A percentile compares a stretch with the other conserved stretches of the same genome.
Conservation (phyloP, 2,329 filamentous ascomycete genomes). For the Talaromyces atroroseus region DNA sequence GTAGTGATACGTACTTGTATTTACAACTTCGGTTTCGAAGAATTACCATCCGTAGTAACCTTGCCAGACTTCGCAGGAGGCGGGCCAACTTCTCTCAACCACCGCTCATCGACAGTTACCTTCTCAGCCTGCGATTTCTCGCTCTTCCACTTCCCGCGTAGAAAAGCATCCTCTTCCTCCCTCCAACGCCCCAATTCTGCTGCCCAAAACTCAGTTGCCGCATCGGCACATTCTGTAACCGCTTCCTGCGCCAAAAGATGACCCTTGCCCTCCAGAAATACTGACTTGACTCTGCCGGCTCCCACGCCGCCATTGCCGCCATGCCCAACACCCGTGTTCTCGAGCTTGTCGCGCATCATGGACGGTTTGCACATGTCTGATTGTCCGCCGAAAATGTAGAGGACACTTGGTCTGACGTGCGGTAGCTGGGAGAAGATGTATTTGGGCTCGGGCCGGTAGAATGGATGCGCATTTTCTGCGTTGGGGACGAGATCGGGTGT, state of each 20-base stretch:
- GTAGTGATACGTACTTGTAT: not conserved
- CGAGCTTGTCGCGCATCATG: slow-evolving; percentile 37
- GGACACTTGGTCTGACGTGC: slow-evolving; percentile 40
- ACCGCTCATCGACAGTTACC: slow-evolving; percentile 52
- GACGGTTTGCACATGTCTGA: slow-evolving; percentile 38
- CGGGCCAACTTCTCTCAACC: slow-evolving; percentile 37
- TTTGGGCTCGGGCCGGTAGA: slow-evolving; percentile 41
- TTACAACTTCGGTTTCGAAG: slow-evolving; percentile 13
- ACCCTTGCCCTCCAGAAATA: slow-evolving; percentile 60
- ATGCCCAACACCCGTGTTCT: slow-evolving; percentile 34
- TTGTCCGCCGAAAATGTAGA: slow-evolving; percentile 42
- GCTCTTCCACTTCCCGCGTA: slow-evolving; percentile 45
- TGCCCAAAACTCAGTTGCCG: slow-evolving; percentile 53
- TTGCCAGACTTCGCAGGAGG: slow-evolving; percentile 20
- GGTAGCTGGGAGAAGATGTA: slow-evolving; percentile 37
- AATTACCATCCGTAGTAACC: slow-evolving; percentile 9
- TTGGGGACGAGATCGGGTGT: slow-evolving; percentile 42
- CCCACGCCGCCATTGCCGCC: slow-evolving; percentile 50
- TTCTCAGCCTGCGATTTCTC: slow-evolving; percentile 48
- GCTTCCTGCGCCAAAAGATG: slow-evolving; percentile 83
- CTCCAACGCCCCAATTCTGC: slow-evolving; percentile 55
- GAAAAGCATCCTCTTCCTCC: slow-evolving; percentile 52
- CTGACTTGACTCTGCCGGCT: slow-evolving; percentile 62
- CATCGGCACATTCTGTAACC: slow-evolving; percentile 59
- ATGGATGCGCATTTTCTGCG: slow-evolving; percentile 29